phyloP scores from a whole-genome alignment of 2,329 filamentous ascomycete species.

The Plenodomus biglobosus region DNA sequence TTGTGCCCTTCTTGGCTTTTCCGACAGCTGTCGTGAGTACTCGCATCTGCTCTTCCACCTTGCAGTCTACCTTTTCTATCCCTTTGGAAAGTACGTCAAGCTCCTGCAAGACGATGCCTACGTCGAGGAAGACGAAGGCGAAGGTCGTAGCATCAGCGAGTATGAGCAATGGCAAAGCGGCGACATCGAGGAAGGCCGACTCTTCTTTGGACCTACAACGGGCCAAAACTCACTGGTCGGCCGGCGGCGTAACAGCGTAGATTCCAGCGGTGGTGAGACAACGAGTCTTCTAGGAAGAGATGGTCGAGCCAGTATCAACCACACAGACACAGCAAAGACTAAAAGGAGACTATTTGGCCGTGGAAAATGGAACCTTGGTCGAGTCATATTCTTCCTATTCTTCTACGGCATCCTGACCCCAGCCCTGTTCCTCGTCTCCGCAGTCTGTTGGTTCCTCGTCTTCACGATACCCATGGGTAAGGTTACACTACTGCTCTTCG shows the following conservation, averaged over 20 bases:
- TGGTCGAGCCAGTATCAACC: conserved; percentile 52
- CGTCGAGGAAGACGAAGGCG: conserved; percentile 88
- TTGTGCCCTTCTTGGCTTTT: conserved; percentile 78
- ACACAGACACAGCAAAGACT: conserved; percentile 47
- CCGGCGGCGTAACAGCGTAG: conserved; percentile 81
- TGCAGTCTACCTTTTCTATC: conserved; percentile 86
- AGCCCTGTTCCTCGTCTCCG: conserved; percentile 79
- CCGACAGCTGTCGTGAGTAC: conserved; percentile 79
- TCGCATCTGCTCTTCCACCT: conserved; percentile 82
- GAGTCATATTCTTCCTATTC: conserved; percentile 93
- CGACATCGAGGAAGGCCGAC: conserved; percentile 88
- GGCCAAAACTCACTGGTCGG: conserved; percentile 76
- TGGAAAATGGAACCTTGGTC: conserved; percentile 91
- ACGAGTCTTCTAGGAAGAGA: conserved; percentile 80
- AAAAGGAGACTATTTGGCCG: conserved; percentile 92
- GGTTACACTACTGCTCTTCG: conserved; percentile 83
- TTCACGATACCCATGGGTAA: conserved; percentile 99
- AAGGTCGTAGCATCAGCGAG: conserved; percentile 95
- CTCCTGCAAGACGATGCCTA: conserved; percentile 94
- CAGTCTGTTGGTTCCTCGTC: conserved; percentile 91
- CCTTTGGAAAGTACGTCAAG: conserved; percentile 94
- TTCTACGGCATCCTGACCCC: conserved; percentile 94
- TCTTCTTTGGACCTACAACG: conserved; percentile 86
- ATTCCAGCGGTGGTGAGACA: conserved; percentile 83
- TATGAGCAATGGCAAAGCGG: conserved; percentile 99